These are phyloP conservation scores for Carex pumila DNA, from an alignment of 176 grass and related monocot species.

Conservation along the genomic window DNA sequence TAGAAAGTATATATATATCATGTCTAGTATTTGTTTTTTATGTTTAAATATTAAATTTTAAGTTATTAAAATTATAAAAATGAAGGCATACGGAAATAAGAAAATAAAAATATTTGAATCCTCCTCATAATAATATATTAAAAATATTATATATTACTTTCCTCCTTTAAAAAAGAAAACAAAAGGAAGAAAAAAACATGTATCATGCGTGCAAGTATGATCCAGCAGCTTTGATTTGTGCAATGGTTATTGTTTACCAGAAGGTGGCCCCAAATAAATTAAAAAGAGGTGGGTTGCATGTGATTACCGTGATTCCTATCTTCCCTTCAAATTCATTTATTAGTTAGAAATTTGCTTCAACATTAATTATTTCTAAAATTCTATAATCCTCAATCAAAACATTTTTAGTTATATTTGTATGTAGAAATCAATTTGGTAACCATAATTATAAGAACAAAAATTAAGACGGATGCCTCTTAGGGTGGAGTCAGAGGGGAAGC, in stretches of 20 bases:
- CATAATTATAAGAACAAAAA: not conserved
- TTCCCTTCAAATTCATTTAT: not conserved
- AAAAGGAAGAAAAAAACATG: not conserved
- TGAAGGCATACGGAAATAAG: no score
- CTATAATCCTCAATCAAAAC: not conserved
- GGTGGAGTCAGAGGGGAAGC: no score
- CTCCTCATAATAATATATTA: no score
- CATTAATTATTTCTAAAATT: not conserved
- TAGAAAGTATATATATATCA: no score
- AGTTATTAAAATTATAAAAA: no score
- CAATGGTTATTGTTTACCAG: not conserved
- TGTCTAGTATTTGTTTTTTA: no score
- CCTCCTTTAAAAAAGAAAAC: not conserved
- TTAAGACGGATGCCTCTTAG: not conserved
- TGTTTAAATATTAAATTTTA: no score
- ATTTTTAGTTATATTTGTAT: not conserved
- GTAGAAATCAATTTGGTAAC: not conserved
- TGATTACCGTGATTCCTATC: not conserved
- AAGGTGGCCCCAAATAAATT: not conserved
- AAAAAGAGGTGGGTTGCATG: slow-evolving; percentile 1
- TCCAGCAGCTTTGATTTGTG: slow-evolving; percentile 2
- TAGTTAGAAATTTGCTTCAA: not conserved
- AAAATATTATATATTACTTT: not conserved
- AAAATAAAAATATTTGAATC: no score
- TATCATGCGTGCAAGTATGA: not conserved